A percentile compares a stretch with the other conserved stretches of the same genome.
phyloP scores from a whole-genome alignment of 805 yeast species.

The fission yeast (Schizosaccharomyces pombe) region DNA sequence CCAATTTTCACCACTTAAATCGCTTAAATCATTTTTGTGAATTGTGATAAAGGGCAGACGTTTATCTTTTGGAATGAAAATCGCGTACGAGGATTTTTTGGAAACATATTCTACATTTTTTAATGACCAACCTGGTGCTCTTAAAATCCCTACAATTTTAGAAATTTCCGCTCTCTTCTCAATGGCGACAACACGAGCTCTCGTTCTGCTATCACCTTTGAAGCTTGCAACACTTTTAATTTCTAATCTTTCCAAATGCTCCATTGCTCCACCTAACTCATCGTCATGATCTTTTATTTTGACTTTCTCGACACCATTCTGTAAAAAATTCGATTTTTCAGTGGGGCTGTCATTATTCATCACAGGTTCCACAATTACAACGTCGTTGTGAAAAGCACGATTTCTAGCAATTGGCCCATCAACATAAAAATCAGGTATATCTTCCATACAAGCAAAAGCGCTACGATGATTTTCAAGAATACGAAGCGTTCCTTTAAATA shows the following conservation, averaged over 20 bases:
- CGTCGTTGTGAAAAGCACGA: slow-evolving; percentile 79
- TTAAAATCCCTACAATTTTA: slow-evolving; percentile 81
- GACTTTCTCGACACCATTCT: too few species aligned
- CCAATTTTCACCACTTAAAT: neutral
- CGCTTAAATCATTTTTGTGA: neutral
- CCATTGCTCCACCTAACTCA: neutral
- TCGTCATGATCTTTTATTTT: neutral
- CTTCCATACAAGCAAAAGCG: neutral
- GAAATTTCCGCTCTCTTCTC: slow-evolving; percentile 80
- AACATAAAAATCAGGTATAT: neutral
- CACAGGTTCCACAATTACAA: slow-evolving; percentile 69
- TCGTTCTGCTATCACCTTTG: slow-evolving; percentile 34
- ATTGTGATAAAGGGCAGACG: slow-evolving; percentile 32
- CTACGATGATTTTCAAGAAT: neutral
- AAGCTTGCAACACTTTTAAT: neutral
- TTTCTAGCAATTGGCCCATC: slow-evolving; percentile 18
- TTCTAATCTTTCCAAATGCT: neutral
- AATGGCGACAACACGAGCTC: slow-evolving; percentile 76
- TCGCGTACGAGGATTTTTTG: slow-evolving; percentile 21
- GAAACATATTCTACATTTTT: slow-evolving; percentile 28
- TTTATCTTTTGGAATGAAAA: slow-evolving; percentile 72
- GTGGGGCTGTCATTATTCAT: slow-evolving; percentile 27
- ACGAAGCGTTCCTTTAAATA: neutral
- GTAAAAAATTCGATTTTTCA: neutral
- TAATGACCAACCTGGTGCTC: slow-evolving; percentile 33